Evolutionary conservation across 257 asterid species (phyloP).

Genomic region (Lycium ferocissimum): DNA sequence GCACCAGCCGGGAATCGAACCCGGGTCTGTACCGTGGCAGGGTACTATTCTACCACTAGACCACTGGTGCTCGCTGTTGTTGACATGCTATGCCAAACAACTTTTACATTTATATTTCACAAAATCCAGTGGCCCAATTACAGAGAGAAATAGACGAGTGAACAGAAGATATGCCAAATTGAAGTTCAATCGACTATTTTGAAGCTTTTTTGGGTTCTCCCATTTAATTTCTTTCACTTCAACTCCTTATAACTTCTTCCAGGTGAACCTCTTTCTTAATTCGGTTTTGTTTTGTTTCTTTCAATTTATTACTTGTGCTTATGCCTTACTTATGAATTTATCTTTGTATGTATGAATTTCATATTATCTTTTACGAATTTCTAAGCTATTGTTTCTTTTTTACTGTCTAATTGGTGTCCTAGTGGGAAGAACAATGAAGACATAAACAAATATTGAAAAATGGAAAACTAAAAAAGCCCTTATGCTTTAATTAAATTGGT

Average conservation of each 20-base stretch:
- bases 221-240: no score
- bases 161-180: background rate
- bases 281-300: background rate
- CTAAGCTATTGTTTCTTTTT: background rate
- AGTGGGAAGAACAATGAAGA: background rate
- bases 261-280: background rate
- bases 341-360: background rate
- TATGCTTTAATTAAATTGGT: background rate
- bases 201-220: background rate
- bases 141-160: background rate
- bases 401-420: background rate
- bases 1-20: slow-evolving; percentile 95
- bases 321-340: background rate
- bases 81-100: no score
- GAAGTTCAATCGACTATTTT: background rate
- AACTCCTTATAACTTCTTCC: background rate
- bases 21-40: slow-evolving; percentile 93
- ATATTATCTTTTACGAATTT: background rate
- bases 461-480: no score
- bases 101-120: no score
- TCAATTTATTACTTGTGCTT: no score
- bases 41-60: slow-evolving; percentile 93
- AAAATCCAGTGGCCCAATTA: background rate
- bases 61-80: slow-evolving; percentile 66
- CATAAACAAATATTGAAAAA: background rate